Conservation (phyloP, 2,329 filamentous ascomycete genomes). For the Pseudogymnoascus verrucosus region DNA sequence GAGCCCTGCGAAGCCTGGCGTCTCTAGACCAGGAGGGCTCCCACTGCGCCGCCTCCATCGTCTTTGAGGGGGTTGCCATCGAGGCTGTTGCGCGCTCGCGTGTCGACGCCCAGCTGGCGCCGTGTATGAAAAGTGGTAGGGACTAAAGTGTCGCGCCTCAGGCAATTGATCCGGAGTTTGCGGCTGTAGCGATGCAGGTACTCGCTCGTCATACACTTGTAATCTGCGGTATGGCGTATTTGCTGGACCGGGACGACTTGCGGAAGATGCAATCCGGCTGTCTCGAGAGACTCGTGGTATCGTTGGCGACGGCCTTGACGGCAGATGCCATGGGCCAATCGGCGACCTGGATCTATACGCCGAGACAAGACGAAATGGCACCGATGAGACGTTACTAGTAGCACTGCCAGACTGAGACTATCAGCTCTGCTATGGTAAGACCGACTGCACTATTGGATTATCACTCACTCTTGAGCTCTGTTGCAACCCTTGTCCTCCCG, state of each 20-base stretch:
- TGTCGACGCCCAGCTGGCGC: slow-evolving; percentile 29
- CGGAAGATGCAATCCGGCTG: slow-evolving; percentile 13
- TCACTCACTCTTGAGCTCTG: slow-evolving; percentile 5
- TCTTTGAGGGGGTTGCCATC: slow-evolving; percentile 5
- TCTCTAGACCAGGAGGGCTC: slow-evolving; percentile 33
- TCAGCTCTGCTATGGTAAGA: background rate
- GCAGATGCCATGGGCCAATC: background rate
- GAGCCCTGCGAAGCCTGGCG: slow-evolving; percentile 38
- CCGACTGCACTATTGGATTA: slow-evolving; percentile 7
- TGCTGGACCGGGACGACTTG: slow-evolving; percentile 13
- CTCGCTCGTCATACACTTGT: slow-evolving; percentile 39
- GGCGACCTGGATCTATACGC: slow-evolving; percentile 11
- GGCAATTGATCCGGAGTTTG: slow-evolving; percentile 44
- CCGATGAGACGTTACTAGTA: slow-evolving; percentile 5
- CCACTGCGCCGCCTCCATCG: slow-evolving; percentile 23
- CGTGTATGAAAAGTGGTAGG: slow-evolving; percentile 36
- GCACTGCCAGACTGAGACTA: slow-evolving; percentile 6
- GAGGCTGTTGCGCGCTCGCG: background rate
- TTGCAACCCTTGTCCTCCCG: background rate
- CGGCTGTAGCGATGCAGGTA: slow-evolving; percentile 38
- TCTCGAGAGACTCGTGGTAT: background rate
- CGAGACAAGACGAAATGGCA: slow-evolving; percentile 8
- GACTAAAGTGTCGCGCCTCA: slow-evolving; percentile 40
- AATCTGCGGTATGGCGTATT: slow-evolving; percentile 25
- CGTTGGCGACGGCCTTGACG: slow-evolving; percentile 9